Base-by-base conservation (phyloP, 371 early-diverging fungal species). In the Apophysomyces elegans region DNA sequence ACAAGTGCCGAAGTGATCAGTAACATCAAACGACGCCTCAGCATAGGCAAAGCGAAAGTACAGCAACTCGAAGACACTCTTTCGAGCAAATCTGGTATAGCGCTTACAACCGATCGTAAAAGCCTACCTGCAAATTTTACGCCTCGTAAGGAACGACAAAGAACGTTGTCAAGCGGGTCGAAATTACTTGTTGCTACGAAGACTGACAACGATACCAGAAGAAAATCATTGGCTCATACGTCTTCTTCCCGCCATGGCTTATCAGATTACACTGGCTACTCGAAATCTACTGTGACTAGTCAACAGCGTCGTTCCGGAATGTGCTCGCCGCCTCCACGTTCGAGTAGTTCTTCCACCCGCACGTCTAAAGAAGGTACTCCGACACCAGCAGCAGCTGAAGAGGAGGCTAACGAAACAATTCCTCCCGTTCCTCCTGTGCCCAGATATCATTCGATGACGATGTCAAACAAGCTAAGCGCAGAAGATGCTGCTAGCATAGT, bases 151-250 rank as follows among this genome's bases (percentile, higher is more conserved):
- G 70, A 71, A 26, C 70, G 79, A 56, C 68, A 71, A 54, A 63
- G 76, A 13, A 79, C 79, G 0, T 37, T 76, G 7, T 79, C 79
- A 1, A 79, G 63, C 63, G 78, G 72, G 16, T 58, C 74, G 44
- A 56, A 61, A 36, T 41, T 72, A 36, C 65, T 37, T 41, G 62
- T 62, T 44, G 47, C 37, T 37, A 11, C 44, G 38, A 44, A 63
- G 43, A 59, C 59, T 35, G 59, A 67, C 16, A 50, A 65, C 56
- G 58, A 44, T 6, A 14, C 43, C 36, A 44, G 72, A 56, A 57
- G 72, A 16, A 68, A 68, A 59, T 72, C 68, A 12, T 41, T 64
- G 59, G 36, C 67, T 37, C 16, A 64, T 14, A 43, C 43, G 32
- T 35, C 41, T 14, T 12, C 5, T n/a, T 18, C 61, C 14, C 54